Base-by-base conservation (phyloP, 441 rosid genomes). In the Bocquillonia castaneifolia region DNA sequence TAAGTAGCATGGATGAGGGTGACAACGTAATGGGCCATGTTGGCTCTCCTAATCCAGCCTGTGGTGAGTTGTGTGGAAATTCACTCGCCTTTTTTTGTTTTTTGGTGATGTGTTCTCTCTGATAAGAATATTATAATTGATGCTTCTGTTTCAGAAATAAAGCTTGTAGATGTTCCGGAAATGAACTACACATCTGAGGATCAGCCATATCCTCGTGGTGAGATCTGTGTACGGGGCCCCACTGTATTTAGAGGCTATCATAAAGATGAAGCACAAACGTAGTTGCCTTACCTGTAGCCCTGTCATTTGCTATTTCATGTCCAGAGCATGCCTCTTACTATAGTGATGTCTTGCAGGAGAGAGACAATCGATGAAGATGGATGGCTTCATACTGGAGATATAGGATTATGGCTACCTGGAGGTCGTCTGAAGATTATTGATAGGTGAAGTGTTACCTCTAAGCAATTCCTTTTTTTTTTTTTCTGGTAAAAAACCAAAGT, bases 251-350 rank as follows among this genome's bases (percentile, higher is more conserved):
- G 40, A 75, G 98, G 99, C 68, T 92, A 94, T 79, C 80, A 82
- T 76, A 94, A 94, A 86, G 99, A 94, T 74, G 97, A 92, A 87
- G 82, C 76, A 66, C 99, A 94, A 67, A 94, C 97, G 99, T 94
- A 84, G 56, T 32, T 51, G 63, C 67, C 66, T 72, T 29, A 14
- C 25, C 54, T 65, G 4, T 67, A 37, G 53, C 50, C 63, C 72
- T 17, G 60, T 64, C 71, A 64, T 60, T 63, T 67, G 29, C 56
- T 56, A 20, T 62, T 72, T 44, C 37, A 63, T 28, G 60, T 17
- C 1, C 20, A 29, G 40, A 66, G 59, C 66, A 13, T 31, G 22
- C 54, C 68, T 72, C 60, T 62, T 60, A 50, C 44, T 47, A 18
- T 57, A 65, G 73, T 29, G 26, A 47, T 72, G 66, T 60, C 72